phyloP scores from a whole-genome alignment of 2,329 filamentous ascomycete genomes.

The Scolecobasidium constrictum region DNA sequence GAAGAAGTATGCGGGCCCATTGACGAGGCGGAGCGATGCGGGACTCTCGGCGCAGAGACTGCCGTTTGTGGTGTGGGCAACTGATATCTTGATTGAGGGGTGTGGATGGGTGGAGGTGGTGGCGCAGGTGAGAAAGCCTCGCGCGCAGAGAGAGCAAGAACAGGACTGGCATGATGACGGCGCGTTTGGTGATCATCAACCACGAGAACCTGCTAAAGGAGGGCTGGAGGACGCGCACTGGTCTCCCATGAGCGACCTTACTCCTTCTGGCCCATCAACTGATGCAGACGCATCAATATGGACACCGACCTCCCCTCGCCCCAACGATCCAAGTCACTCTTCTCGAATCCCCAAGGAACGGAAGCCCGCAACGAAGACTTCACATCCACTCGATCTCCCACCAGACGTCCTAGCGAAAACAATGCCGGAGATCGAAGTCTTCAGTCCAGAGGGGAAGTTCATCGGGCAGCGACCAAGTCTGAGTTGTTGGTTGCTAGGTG shows the following conservation, averaged over 20 bases:
- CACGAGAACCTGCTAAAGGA: not conserved
- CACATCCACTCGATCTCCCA: not conserved
- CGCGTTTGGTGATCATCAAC: not conserved
- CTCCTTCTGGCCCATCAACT: not conserved
- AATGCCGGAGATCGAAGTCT: slow-evolving; percentile 73
- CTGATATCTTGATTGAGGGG: slow-evolving; percentile 83
- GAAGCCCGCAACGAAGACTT: not conserved
- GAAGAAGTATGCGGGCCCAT: slow-evolving; percentile 60
- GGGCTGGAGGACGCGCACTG: not conserved
- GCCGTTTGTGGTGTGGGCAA: slow-evolving; percentile 68
- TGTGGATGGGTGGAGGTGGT: slow-evolving; percentile 88
- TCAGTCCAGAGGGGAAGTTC: slow-evolving; percentile 73
- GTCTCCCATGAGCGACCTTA: not conserved
- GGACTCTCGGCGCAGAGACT: slow-evolving; percentile 56
- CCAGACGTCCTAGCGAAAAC: slow-evolving; percentile 15
- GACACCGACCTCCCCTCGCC: no score
- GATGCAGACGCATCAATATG: no score
- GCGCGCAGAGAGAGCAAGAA: slow-evolving; percentile 12
- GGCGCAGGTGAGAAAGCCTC: slow-evolving; percentile 55
- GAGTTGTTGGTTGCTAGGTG: slow-evolving; percentile 54
- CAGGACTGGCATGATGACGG: not conserved
- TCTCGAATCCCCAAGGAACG: not conserved
- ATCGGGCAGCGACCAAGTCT: slow-evolving; percentile 57
- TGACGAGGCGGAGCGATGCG: slow-evolving; percentile 53
- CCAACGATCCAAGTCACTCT: not conserved